These are phyloP conservation scores for Yarrowia sp. DNA, from an alignment of 805 yeast species.

Conservation along the genomic window DNA sequence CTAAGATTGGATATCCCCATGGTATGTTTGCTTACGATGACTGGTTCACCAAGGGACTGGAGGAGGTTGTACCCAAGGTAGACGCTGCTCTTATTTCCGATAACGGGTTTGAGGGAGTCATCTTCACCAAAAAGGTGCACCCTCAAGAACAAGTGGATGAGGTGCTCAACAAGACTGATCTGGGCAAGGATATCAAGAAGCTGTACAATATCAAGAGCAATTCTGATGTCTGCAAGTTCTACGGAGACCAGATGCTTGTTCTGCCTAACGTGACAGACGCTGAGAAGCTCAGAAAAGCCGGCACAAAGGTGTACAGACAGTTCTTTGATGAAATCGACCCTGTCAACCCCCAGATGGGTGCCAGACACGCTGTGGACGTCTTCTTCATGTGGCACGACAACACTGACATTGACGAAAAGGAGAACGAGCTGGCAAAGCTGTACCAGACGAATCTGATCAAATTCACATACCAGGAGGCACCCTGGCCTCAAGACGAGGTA, in stretches of 20 bases:
- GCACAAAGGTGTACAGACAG: conserved; percentile 34
- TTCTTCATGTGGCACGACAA: conserved; percentile 36
- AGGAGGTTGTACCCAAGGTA: background rate
- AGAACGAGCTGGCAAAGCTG: conserved; percentile 29
- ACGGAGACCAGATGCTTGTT: conserved; percentile 16
- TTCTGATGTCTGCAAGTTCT: conserved; percentile 3
- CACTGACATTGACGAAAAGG: conserved; percentile 31
- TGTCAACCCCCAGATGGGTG: conserved; percentile 34
- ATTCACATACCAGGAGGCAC: conserved; percentile 35
- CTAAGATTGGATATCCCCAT: background rate
- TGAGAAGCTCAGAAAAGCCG: background rate
- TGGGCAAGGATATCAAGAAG: background rate
- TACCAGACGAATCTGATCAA: conserved; percentile 36
- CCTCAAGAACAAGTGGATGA: background rate
- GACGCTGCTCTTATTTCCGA: background rate
- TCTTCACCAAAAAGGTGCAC: background rate
- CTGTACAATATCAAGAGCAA: conserved; percentile 5
- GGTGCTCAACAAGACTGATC: background rate
- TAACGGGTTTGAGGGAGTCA: conserved; percentile 2
- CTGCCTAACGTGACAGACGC: background rate
- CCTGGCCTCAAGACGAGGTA: conserved; percentile 34
- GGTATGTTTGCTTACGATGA: conserved; percentile 1
- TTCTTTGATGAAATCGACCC: conserved; percentile 40
- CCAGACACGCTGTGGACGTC: conserved; percentile 41
- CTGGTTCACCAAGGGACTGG: conserved; percentile 8